Evolutionary conservation across 164 flowering plant species (phyloP).

Genomic region (Santalum album): DNA sequence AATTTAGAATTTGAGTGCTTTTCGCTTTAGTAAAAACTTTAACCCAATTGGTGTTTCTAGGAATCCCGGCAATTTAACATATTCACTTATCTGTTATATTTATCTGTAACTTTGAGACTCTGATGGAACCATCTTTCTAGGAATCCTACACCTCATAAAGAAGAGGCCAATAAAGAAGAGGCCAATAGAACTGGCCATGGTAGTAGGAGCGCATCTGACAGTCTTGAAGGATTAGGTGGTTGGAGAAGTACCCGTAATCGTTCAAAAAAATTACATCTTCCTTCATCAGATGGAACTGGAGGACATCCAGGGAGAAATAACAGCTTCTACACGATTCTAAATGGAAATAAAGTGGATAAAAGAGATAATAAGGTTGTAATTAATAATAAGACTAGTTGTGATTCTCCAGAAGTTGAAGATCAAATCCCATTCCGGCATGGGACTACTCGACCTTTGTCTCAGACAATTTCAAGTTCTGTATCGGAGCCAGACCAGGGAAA

Average conservation of each 20-base stretch:
- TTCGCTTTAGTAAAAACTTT: too few relatives aligned
- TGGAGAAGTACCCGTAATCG: slow-evolving; percentile 51
- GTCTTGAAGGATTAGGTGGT: slow-evolving; percentile 30
- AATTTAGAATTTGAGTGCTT: too few relatives aligned
- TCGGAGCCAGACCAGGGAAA: slow-evolving; percentile 9
- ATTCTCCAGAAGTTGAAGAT: slow-evolving; percentile 11
- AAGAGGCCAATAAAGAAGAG: slow-evolving; percentile 20
- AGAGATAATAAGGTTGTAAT: slow-evolving; percentile 3
- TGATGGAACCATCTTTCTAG: slow-evolving; percentile 12
- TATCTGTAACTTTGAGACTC: not conserved
- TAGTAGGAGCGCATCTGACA: slow-evolving; percentile 12
- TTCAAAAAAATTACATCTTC: slow-evolving; percentile 16
- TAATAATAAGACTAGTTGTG: slow-evolving; percentile 7
- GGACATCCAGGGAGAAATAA: slow-evolving; percentile 8
- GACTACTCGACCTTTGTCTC: slow-evolving; percentile 7
- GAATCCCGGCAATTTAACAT: too few relatives aligned
- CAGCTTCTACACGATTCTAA: slow-evolving; percentile 5
- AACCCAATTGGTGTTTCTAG: too few relatives aligned
- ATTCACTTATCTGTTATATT: too few relatives aligned
- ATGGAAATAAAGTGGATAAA: slow-evolving; percentile 10
- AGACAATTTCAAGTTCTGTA: slow-evolving; percentile 12
- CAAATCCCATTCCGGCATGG: slow-evolving; percentile 8
- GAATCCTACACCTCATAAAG: slow-evolving; percentile 13
- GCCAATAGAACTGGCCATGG: slow-evolving; percentile 6
- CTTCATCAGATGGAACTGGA: slow-evolving; percentile 13